Evolutionary conservation across 306 rosid species (phyloP).

Genomic region (Geum urbanum): DNA sequence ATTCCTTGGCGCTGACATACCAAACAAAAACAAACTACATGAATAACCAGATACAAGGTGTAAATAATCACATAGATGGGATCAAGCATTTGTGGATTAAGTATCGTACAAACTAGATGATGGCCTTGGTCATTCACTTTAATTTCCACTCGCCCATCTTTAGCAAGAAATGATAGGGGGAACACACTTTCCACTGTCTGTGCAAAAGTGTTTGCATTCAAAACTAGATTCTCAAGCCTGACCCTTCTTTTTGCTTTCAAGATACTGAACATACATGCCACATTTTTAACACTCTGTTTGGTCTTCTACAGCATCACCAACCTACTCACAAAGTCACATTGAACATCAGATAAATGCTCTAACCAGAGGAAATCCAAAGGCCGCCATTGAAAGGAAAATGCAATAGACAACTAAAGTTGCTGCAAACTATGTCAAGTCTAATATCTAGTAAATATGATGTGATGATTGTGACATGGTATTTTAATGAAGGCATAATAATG

Average conservation of each 20-base stretch:
- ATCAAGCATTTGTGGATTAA: neutral
- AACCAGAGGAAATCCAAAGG: neutral
- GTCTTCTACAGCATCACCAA: slow-evolving; percentile 39
- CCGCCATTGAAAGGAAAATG: neutral
- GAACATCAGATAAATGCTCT: slow-evolving; percentile 8
- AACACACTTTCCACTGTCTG: slow-evolving; percentile 83
- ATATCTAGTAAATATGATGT: too few species aligned
- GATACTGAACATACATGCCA: slow-evolving; percentile 64
- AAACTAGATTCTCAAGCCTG: slow-evolving; percentile 54
- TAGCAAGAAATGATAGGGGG: slow-evolving; percentile 74
- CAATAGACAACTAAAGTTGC: neutral
- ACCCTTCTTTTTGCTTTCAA: slow-evolving; percentile 47
- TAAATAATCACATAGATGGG: neutral
- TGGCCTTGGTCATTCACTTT: slow-evolving; percentile 43
- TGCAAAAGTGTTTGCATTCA: slow-evolving; percentile 65
- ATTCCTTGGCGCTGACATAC: slow-evolving; percentile 64
- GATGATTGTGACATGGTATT: too few species aligned
- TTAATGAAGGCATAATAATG: neutral
- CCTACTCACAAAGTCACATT: slow-evolving; percentile 37
- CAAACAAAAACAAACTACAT: slow-evolving; percentile 10
- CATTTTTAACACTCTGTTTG: slow-evolving; percentile 66
- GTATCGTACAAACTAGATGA: slow-evolving; percentile 72
- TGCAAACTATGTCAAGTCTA: too few species aligned
- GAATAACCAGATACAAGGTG: neutral
- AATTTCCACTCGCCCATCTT: slow-evolving; percentile 85